Percentiles rank a stretch among this genome's conserved stretches.
phyloP scores from a whole-genome alignment of 805 yeast genomes.

The Clavispora carvajalis region DNA sequence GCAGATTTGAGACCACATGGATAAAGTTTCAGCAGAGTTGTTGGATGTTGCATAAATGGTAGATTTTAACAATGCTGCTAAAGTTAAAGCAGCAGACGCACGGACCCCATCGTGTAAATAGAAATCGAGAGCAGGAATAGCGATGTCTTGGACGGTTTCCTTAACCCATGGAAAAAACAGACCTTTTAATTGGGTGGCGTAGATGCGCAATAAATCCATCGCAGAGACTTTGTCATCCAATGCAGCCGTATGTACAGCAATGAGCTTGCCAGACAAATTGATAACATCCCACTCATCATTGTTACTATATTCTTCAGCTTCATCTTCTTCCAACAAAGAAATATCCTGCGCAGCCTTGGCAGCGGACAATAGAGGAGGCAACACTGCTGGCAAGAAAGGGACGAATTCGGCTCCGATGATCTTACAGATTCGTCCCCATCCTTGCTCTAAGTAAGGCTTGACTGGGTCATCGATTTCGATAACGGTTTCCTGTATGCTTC shows the following conservation, averaged over 20 bases:
- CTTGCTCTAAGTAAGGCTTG: conserved; percentile 80
- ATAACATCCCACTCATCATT: conserved; percentile 96
- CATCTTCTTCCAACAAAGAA: conserved; percentile 83
- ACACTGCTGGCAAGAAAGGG: conserved; percentile 75
- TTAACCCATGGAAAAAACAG: conserved; percentile 79
- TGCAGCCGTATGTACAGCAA: conserved; percentile 92
- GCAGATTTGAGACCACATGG: conserved; percentile 68
- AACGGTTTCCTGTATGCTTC: conserved; percentile 58
- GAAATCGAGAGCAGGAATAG: conserved; percentile 84
- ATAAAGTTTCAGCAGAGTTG: conserved; percentile 55
- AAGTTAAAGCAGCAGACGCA: conserved; percentile 79
- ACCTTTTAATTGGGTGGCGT: conserved; percentile 78
- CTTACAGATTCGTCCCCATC: conserved; percentile 92
- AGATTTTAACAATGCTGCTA: conserved; percentile 70
- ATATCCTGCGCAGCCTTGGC: conserved; percentile 91
- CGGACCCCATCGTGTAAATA: conserved; percentile 93
- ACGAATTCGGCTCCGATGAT: conserved; percentile 80
- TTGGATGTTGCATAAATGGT: conserved; percentile 52
- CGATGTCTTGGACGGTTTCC: conserved; percentile 71
- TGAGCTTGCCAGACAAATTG: conserved; percentile 82
- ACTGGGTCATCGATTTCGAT: conserved; percentile 80
- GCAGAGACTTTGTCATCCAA: conserved; percentile 92
- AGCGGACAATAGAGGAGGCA: conserved; percentile 81
- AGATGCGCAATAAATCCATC: conserved; percentile 77
- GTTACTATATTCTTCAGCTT: conserved; percentile 70